These are phyloP conservation scores for Epichloe gansuensis DNA, from an alignment of 2,329 filamentous ascomycete species.

Conservation along the genomic window DNA sequence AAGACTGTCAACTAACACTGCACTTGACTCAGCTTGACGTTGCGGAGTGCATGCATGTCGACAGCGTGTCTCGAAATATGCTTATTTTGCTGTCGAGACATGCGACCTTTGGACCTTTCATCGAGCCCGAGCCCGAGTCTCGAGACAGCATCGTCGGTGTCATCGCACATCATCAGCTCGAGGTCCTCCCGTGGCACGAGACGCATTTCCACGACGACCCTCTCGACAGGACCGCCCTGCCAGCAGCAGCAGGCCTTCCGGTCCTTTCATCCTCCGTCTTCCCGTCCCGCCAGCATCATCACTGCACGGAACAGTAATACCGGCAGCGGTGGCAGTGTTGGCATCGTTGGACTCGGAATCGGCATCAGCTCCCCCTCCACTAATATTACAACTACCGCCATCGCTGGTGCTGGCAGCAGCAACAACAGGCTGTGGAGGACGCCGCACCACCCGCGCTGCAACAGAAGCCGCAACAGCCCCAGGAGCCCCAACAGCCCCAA, in stretches of 20 bases:
- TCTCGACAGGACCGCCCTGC: too few relatives aligned
- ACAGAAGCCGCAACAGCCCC: background rate
- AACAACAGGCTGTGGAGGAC: background rate
- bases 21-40: too few relatives aligned
- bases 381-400: background rate
- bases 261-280: too few relatives aligned
- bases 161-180: background rate
- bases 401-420: background rate
- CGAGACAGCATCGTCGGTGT: background rate
- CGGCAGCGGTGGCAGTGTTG: background rate
- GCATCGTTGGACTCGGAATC: too few relatives aligned
- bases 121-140: background rate
- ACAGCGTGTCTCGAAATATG: too few relatives aligned
- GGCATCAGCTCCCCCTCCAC: too few relatives aligned
- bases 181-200: background rate
- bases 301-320: too few relatives aligned
- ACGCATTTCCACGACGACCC: too few relatives aligned
- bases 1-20: too few relatives aligned
- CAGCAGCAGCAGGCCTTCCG: too few relatives aligned
- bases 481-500: background rate
- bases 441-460: background rate
- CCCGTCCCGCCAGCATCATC: too few relatives aligned
- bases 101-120: slow-evolving; percentile 3
- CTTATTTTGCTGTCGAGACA: background rate
- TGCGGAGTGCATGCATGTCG: too few relatives aligned